Percentiles rank a stretch among this genome's conserved stretches.
These are phyloP conservation scores for Amaranthus tricolor DNA, from an alignment of 179 eudicot species.

Conservation along the genomic window DNA sequence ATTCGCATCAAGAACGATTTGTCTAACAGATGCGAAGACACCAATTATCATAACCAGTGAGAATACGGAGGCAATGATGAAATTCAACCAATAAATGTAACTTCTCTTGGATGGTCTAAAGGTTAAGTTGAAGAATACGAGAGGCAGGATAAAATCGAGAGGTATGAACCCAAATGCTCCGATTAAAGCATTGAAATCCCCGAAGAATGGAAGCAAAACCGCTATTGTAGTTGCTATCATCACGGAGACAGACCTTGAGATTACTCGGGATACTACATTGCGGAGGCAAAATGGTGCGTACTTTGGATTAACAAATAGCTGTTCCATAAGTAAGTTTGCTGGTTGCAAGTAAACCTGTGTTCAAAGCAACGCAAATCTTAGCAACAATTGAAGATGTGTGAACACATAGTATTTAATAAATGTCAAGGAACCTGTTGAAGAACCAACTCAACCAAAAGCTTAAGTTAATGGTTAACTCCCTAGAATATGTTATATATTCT, in stretches of 20 bases:
- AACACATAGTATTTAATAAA: no score
- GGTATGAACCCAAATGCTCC: constrained; percentile 15
- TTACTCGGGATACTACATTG: constrained; percentile 1
- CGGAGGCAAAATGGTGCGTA: constrained; percentile 8
- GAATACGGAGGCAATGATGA: constrained; percentile 7
- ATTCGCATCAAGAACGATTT: constrained; percentile 2
- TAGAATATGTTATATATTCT: no score
- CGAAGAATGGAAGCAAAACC: constrained; percentile 10
- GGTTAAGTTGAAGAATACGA: constrained; percentile 12
- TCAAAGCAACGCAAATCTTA: not conserved
- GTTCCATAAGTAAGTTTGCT: constrained; percentile 11
- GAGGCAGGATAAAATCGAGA: constrained; percentile 10
- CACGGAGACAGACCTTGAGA: constrained; percentile 6
- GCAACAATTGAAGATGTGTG: not conserved
- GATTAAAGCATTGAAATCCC: constrained; percentile 12
- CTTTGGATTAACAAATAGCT: constrained; percentile 7
- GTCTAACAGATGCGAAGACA: constrained; percentile 3
- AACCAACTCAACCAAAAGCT: no score
- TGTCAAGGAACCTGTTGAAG: no score
- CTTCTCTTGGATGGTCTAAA: constrained; percentile 16
- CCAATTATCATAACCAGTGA: constrained; percentile 12
- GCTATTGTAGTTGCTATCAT: constrained; percentile 18
- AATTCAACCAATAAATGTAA: constrained; percentile 4
- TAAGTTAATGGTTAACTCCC: no score
- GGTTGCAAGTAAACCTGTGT: constrained; percentile 15